Conservation (phyloP, 495 filamentous ascomycete species). For the Neurospora discreta region DNA sequence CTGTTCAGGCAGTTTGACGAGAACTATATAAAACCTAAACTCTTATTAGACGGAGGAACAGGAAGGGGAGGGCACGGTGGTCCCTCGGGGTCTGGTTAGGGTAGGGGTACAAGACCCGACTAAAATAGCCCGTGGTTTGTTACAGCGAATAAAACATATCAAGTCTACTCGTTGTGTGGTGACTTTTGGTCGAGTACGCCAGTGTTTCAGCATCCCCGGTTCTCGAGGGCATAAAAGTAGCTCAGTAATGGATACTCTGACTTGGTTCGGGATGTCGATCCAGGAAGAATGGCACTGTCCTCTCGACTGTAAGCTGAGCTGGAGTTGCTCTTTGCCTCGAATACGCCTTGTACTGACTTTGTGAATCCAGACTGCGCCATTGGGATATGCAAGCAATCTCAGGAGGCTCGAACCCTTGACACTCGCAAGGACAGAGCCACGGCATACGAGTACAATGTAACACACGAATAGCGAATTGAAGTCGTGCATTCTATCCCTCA, state of each 20-base stretch:
- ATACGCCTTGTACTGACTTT: background rate
- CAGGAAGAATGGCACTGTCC: background rate
- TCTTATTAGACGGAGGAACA: conserved; percentile 60
- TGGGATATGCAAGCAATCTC: background rate
- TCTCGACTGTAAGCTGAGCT: background rate
- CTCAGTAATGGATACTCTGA: background rate
- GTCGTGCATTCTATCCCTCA: background rate
- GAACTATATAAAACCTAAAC: conserved; percentile 87
- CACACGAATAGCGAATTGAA: background rate
- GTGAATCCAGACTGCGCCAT: background rate
- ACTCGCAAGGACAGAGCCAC: background rate
- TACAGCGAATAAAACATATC: background rate
- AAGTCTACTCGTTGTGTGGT: background rate
- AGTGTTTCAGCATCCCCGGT: background rate
- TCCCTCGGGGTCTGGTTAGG: background rate
- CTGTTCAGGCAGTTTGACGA: conserved; percentile 93
- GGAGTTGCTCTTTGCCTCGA: background rate
- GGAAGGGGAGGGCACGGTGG: conserved; percentile 18
- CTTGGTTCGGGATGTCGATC: background rate
- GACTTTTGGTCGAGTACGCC: background rate
- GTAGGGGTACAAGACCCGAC: background rate
- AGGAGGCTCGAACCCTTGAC: background rate
- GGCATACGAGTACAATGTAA: background rate
- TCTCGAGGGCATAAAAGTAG: background rate
- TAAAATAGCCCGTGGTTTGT: background rate